Evolutionary conservation across 192 early-diverging fungal species (phyloP), one percentile per base, ranked within the genome.

Genomic region (Linnemannia zychae): DNA sequence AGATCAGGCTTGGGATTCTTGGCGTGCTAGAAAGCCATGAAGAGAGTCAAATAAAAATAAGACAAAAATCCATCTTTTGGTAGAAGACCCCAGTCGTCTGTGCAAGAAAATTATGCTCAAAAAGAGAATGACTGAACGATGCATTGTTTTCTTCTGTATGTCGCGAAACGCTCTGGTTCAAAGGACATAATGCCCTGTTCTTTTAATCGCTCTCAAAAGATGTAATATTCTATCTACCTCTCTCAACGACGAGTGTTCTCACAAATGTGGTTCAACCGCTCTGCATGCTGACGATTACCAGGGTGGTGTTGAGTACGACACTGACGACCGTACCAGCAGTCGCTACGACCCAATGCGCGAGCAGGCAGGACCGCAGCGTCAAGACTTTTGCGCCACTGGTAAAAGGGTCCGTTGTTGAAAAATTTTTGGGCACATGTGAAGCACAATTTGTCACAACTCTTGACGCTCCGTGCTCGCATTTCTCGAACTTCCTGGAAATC

Each of bases 281-380:
- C 57, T 6, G 82, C 77, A 76, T 79, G 83, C 0, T 18, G 28
- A 9, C 17, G 53, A 28, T 76, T 79, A 4, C 44, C 33, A 24
- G 16, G 24, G 36, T 76, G 79, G 49, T 40, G 65, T 49, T 85
- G 83, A 31, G 83, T 85, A 0, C 83, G 77, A 34, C 83, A 85
- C 24, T 85, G 77, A 31, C 83, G 72, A 0, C 83, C 83, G 20
- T 71, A 85, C 83, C 83, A 85, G 40, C 83, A 85, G 34, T 75
- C 22, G n/a, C 44, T 11, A 0, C 83, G 73, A 2, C 20, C 28
- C 16, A 38, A n/a, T 18, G 79, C 77, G 18, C 28, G 24, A 0
- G 67, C 44, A 31, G 74, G 77, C 31, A 85, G 63, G 36, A 9
- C 20, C 2, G 34, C 33, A 0, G 74, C 70, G 33, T 79, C 74